Evolutionary conservation across 345 rosid species (phyloP), one percentile per base, ranked within the genome.

Genomic region (Salix dunnii): DNA sequence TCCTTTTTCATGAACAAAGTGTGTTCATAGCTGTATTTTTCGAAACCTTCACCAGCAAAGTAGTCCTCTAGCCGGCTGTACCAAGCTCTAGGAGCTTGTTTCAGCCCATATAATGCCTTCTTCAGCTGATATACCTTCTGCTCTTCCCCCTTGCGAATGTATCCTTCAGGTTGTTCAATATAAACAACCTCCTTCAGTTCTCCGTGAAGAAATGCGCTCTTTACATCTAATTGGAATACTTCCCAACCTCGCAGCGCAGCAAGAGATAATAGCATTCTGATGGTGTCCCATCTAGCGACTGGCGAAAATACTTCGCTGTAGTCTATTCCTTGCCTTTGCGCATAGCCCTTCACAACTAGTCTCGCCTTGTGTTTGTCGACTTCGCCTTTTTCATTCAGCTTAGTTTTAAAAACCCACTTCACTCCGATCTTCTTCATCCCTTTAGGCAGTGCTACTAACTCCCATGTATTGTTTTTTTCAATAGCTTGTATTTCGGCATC

Each of bases 401-500:
- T 68, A 1, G 21, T 68, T 30, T 68, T 68, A 13, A 36, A 68
- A 8, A 68, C 53, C 71, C 71, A 49, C 40, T 71, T 53, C 5
- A 71, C 74, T 17, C 42, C 38, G 13, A 71, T 71, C 35, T 60
- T 33, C 12, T 71, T 28, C 25, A 18, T n/a, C 28, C 62, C 75
- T 31, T 72, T 72, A 12, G 28, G 23, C 21, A 70, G 48, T 2
- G 27, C 40, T 17, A 12, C 43, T 28, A 75, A 31, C 53, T 75
- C 71, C 71, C 48, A 62, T 64, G 48, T 75, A 6, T 75, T 66
- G 2, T 76, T 76, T n/a, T 49, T 5, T 1, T 62, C 67, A 2
- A 76, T 76, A 8, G 42, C 31, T 28, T 48, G 72, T 16, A 78
- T 63, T 35, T 77, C 80, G 21, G 71, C 63, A 3, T 61, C 70